Base-by-base conservation (phyloP, 225 moss, liverwort and hornwort species). In the Thuidium tamariscinum region DNA sequence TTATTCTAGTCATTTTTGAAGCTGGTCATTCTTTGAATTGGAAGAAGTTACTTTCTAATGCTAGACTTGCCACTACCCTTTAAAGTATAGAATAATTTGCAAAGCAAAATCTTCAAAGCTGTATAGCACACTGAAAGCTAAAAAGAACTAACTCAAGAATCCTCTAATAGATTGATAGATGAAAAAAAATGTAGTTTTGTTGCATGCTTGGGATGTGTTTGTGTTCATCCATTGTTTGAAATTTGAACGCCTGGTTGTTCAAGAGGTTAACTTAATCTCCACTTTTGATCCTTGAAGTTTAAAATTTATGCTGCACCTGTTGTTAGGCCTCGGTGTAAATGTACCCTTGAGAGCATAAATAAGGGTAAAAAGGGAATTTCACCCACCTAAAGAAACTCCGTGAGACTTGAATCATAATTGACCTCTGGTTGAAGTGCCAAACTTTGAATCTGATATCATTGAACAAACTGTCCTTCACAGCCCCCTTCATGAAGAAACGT, bases 371-470 rank as follows among this genome's bases (percentile, higher is more conserved):
- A 21, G 30, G 54, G 30, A 67, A 39, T 39, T 25, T 39, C 57
- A 59, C 71, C 72, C 32, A 48, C 4, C 57, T 25, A 68, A 56
- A 42, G 67, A 18, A 22, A 56, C 55, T n/a, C n/a, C 71, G 54
- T 77, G 27, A 41, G 85, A 64, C 66, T 80, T 84, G 77, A 80
- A 89, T 81, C 64, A 34, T 65, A 91, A 82, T 84, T 77, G 84
- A 86, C 89, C 84, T 84, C 80, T 49, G 71, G 65, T 89, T 91
- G 77, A 91, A 87, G 77, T 87, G 70, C 77, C 74, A 67, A 81
- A 82, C 75, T 59, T 81, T 89, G 89, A 89, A 91, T 72, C 77
- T 51, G 89, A 78, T 75, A 82, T 87, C 89, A 89, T 91, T 91
- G 87, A 91, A 89, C 82, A 84, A 73, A 65, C 84, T 85, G 91